These are phyloP conservation scores for Ziziphus jujuba DNA, from an alignment of 306 rosid genomes.

Conservation along the genomic window DNA sequence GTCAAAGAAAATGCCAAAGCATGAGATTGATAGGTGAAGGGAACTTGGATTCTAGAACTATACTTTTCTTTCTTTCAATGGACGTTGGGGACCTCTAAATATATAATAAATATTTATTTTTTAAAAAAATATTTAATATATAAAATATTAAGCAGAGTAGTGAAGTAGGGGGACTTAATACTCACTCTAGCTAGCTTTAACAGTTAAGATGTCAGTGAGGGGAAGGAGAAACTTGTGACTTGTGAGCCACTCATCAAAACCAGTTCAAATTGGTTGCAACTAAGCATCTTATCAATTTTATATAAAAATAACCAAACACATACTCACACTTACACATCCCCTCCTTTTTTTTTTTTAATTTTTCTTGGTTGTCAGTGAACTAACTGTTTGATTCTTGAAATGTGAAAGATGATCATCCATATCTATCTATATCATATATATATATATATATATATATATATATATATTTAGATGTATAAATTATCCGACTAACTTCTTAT, in stretches of 20 bases:
- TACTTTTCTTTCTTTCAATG: not conserved
- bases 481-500: too few relatives aligned
- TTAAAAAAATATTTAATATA: not conserved
- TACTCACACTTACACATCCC: too few relatives aligned
- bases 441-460: too few relatives aligned
- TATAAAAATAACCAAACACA: not conserved
- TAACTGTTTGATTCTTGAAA: conserved; percentile 5
- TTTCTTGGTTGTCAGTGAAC: conserved; percentile 23
- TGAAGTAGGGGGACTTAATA: conserved; percentile 14
- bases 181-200: conserved; percentile 45
- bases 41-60: not conserved
- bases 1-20: conserved; percentile 2
- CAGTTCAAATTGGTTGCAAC: conserved; percentile 26
- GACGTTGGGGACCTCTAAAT: not conserved
- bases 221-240: conserved; percentile 39
- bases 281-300: conserved; percentile 15
- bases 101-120: too few relatives aligned
- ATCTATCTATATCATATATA: too few relatives aligned
- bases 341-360: not conserved
- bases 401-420: too few relatives aligned
- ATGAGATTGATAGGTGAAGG: not conserved
- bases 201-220: conserved; percentile 41
- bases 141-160: not conserved
- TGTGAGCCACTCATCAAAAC: conserved; percentile 49
- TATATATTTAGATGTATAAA: too few relatives aligned